phyloP scores from a whole-genome alignment of 1,284 basidiomycete genomes.

The Phylloporus gajari region DNA sequence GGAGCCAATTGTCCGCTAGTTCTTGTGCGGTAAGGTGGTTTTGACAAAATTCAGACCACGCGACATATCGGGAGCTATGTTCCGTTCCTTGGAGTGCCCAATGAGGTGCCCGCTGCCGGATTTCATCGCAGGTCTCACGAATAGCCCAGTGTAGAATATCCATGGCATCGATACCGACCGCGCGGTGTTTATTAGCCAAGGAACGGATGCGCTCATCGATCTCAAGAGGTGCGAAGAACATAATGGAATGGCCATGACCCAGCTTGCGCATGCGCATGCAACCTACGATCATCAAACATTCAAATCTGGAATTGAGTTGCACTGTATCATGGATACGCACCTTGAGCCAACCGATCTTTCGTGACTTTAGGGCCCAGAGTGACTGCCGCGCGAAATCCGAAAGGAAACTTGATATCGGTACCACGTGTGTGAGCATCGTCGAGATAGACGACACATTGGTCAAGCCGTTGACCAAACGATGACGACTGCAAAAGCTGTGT shows the following conservation, averaged over 20 bases:
- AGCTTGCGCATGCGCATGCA: conserved; percentile 62
- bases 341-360: conserved; percentile 63
- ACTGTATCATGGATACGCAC: too few species aligned
- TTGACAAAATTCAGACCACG: conserved; percentile 38
- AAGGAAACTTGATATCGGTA: conserved; percentile 62
- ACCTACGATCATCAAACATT: conserved; percentile 33
- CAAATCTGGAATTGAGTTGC: too few species aligned
- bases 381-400: conserved; percentile 55
- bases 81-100: conserved; percentile 60
- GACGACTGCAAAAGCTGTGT: conserved; percentile 54
- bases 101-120: conserved; percentile 49
- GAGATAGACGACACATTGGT: conserved; percentile 59
- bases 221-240: conserved; percentile 60
- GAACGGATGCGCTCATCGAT: conserved; percentile 52
- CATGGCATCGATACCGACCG: conserved; percentile 20
- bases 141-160: conserved; percentile 8
- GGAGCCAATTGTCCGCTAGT: conserved; percentile 45
- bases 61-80: conserved; percentile 45
- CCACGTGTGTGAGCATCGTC: conserved; percentile 67
- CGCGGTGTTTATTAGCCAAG: conserved; percentile 16
- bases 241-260: conserved; percentile 57
- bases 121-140: conserved; percentile 23
- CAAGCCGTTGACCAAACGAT: conserved; percentile 51
- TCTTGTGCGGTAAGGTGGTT: neutral
- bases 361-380: conserved; percentile 62